Base-by-base conservation (phyloP, 1,139 yeast genomes). In the Lodderomyces oxycetoniae region DNA sequence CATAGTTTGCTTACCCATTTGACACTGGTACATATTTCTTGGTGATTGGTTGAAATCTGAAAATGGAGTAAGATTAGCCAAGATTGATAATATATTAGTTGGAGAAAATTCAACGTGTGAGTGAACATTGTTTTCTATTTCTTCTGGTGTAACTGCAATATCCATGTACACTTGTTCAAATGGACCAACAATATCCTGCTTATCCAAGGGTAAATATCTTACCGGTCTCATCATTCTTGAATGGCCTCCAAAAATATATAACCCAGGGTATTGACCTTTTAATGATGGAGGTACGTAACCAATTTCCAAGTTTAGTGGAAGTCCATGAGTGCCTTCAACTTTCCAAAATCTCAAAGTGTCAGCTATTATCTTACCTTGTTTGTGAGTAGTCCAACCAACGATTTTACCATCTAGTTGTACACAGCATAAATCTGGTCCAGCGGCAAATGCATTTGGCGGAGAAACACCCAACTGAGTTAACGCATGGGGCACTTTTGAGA, bases 1-100 rank as follows among this genome's bases (percentile, higher is more conserved):
- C 98, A 91, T 91, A 16, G 99, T 91, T 71, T 91, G 99, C 67
- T 91, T 91, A 77, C 97, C 98, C 99, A 91, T 91, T 74, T 93
- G 98, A 69, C 99, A 91, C 67, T 91, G 99, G 60, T 91, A 91
- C 98, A 93, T 91, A 60, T 91, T 91, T 79, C 99, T 84, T 52
- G 99, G 99, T 23, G 97, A 88, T 69, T 91, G 99, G 62, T 91
- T 91, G 68, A 91, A 93, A 62, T 91, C 98, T 1, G 97, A 89
- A 58, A 87, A 91, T 46, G 98, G 98, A 1, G 98, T 91, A 67
- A 91, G 71, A 61, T 91, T 91, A 43, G 97, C 97, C 61, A 91
- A 71, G 48, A 91, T 91, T 13, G 96, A 87, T 48, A 91, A 70
- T 40, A 91, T 87, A 58, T 91, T 88, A 2, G 98, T 91, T 48